Evolutionary conservation across 2,329 filamentous ascomycete species (phyloP).

Genomic region (Paraphaeosphaeria minitans): DNA sequence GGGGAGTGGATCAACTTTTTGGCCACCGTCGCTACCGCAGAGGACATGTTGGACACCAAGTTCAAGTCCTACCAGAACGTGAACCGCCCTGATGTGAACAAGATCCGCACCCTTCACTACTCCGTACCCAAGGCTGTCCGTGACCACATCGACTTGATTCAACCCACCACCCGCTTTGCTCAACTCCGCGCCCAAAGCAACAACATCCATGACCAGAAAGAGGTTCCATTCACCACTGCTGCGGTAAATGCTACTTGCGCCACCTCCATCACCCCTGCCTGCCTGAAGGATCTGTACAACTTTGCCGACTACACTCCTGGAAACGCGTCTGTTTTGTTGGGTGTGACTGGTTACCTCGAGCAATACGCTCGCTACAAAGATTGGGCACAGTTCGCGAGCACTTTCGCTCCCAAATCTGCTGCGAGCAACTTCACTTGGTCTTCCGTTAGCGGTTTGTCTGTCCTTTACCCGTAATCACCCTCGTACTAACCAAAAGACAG

Average conservation of each 20-base stretch:
- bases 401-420: constrained; percentile 47
- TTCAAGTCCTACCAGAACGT: constrained; percentile 63
- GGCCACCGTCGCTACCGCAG: constrained; percentile 58
- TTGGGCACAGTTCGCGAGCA: constrained; percentile 47
- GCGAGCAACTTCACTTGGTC: constrained; percentile 53
- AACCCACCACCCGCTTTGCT: constrained; percentile 69
- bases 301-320: constrained; percentile 48
- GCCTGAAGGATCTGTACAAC: constrained; percentile 55
- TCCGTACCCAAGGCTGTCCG: constrained; percentile 64
- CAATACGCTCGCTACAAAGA: constrained; percentile 57
- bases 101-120: constrained; percentile 64
- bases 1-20: constrained; percentile 68
- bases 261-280: constrained; percentile 52
- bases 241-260: constrained; percentile 49
- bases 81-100: constrained; percentile 48
- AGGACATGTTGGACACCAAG: constrained; percentile 61
- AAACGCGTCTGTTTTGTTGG: constrained; percentile 46
- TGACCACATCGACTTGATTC: constrained; percentile 64
- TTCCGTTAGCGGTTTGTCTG: constrained; percentile 48
- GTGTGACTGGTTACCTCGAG: constrained; percentile 55
- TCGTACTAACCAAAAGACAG: constrained; percentile 18
- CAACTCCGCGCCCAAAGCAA: constrained; percentile 52
- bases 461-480: not conserved
- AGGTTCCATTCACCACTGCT: constrained; percentile 24
- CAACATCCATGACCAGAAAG: constrained; percentile 39